Evolutionary conservation across 345 rosid genomes (phyloP).

Genomic region (Dimocarpus longan): DNA sequence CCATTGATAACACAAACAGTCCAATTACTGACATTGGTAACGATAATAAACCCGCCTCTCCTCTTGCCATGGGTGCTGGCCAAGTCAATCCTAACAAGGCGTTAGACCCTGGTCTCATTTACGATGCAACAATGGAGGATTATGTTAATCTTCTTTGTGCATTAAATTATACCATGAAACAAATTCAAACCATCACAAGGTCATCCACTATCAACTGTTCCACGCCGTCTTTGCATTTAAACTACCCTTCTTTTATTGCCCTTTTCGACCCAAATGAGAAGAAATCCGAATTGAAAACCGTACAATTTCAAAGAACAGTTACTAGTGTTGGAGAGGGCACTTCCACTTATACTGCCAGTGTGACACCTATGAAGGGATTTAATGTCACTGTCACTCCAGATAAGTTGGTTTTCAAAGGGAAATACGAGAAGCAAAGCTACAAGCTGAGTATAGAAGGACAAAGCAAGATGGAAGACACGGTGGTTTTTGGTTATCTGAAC

Average conservation of each 20-base stretch:
- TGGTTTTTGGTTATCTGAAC: conserved; percentile 40
- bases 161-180: conserved; percentile 3
- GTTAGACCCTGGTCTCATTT: too few relatives aligned
- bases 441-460: conserved; percentile 46
- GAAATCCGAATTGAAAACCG: background rate
- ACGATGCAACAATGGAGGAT: too few relatives aligned
- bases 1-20: too few relatives aligned
- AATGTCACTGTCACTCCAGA: conserved; percentile 40
- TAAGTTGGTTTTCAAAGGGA: conserved; percentile 41
- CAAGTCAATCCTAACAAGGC: too few relatives aligned
- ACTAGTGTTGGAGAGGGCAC: conserved; percentile 49
- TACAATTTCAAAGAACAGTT: conserved; percentile 47
- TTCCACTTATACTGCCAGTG: conserved; percentile 35
- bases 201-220: conserved; percentile 46
- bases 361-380: conserved; percentile 35
- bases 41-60: too few relatives aligned
- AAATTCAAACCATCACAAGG: conserved; percentile 48
- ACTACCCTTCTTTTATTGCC: conserved; percentile 64
- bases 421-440: conserved; percentile 45
- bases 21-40: too few relatives aligned
- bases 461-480: background rate
- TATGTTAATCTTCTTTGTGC: too few relatives aligned
- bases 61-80: too few relatives aligned
- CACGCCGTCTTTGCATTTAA: conserved; percentile 44
- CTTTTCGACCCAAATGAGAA: conserved; percentile 23